Conservation (phyloP, 1,284 basidiomycete genomes). For the Tranzscheliella williamsii region DNA sequence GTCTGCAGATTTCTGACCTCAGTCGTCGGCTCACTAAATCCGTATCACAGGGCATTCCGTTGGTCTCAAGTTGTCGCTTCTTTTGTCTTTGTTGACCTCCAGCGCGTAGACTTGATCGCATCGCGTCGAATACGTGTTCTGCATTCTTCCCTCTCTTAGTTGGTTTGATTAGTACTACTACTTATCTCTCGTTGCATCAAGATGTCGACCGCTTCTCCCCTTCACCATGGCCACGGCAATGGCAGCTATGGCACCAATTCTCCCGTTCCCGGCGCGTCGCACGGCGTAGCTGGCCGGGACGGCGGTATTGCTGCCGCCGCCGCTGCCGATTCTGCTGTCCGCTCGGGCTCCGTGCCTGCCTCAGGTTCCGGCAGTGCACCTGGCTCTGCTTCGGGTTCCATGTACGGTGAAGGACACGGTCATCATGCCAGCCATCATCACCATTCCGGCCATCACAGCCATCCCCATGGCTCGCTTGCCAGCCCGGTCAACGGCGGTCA, state of each 20-base stretch:
- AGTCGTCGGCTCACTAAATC: too few species aligned
- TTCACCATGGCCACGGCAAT: conserved; percentile 40
- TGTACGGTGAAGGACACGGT: conserved; percentile 39
- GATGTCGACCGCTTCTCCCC: conserved; percentile 44
- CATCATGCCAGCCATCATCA: conserved; percentile 32
- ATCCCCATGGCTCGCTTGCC: conserved; percentile 25
- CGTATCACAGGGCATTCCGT: too few species aligned
- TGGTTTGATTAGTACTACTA: too few species aligned
- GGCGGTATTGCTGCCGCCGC: conserved; percentile 29
- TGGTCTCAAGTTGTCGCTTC: too few species aligned
- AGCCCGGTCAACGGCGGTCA: conserved; percentile 40
- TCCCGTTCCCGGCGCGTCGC: conserved; percentile 16
- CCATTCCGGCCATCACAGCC: conserved; percentile 27
- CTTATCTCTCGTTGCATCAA: background rate
- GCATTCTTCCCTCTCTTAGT: too few species aligned
- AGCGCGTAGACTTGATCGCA: too few species aligned
- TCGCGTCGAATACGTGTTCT: too few species aligned
- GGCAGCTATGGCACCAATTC: conserved; percentile 39
- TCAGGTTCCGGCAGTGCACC: conserved; percentile 37
- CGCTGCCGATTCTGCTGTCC: conserved; percentile 30
- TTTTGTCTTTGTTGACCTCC: too few species aligned
- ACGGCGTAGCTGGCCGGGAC: conserved; percentile 23
- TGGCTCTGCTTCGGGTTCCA: conserved; percentile 34
- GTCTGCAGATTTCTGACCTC: too few species aligned
- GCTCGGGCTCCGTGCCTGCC: conserved; percentile 32